Evolutionary conservation across 108 stramenopile genomes (phyloP).

Genomic region (Fragilariopsis cylindrus): DNA sequence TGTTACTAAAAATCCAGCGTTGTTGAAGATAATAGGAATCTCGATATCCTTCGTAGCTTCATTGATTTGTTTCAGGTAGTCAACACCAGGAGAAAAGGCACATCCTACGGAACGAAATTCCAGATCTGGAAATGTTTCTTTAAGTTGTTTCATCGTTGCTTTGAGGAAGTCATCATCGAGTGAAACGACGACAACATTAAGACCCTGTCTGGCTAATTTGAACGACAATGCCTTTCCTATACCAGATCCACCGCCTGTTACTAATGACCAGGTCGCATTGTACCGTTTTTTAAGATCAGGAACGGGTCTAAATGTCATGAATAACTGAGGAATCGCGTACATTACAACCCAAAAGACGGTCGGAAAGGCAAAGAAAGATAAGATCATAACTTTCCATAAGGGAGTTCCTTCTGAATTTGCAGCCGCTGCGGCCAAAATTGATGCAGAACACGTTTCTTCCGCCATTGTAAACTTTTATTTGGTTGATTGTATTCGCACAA

Average conservation of each 20-base stretch:
- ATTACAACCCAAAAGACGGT: slow-evolving; percentile 77
- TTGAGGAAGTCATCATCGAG: slow-evolving; percentile 90
- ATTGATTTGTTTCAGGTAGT: slow-evolving; percentile 85
- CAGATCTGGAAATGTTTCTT: slow-evolving; percentile 67
- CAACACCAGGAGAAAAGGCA: slow-evolving; percentile 84
- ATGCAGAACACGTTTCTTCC: slow-evolving; percentile 17
- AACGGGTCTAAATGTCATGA: slow-evolving; percentile 69
- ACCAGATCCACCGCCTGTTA: slow-evolving; percentile 95
- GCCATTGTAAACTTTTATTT: neutral
- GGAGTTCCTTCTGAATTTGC: neutral
- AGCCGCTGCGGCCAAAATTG: slow-evolving; percentile 6
- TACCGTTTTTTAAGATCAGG: slow-evolving; percentile 90
- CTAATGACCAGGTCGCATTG: slow-evolving; percentile 95
- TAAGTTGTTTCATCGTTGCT: slow-evolving; percentile 81
- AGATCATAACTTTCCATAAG: slow-evolving; percentile 14
- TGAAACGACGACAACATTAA: slow-evolving; percentile 98
- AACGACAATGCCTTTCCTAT: slow-evolving; percentile 95
- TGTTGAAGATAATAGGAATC: slow-evolving; percentile 93
- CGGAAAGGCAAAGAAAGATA: slow-evolving; percentile 65
- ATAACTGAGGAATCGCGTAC: slow-evolving; percentile 83
- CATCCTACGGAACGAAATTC: slow-evolving; percentile 91
- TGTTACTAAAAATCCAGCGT: slow-evolving; percentile 98
- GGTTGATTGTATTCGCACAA: too few species aligned
- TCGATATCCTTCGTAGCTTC: slow-evolving; percentile 88
- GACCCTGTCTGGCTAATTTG: slow-evolving; percentile 90